Base-by-base conservation (phyloP, 306 rosid genomes). In the Glycine latifolia region DNA sequence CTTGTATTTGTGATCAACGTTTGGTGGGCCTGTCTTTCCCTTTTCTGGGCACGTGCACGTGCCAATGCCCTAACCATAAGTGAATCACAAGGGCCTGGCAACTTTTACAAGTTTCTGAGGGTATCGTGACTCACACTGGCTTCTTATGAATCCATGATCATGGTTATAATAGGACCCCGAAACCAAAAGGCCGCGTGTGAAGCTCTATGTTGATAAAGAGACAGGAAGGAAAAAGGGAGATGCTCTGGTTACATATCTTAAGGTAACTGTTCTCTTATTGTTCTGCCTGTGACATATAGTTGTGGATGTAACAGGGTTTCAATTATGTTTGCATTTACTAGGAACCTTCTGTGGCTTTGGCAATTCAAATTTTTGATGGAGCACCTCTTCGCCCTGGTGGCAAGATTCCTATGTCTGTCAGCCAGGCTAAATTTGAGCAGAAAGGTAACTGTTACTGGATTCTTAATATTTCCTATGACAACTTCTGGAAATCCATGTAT, bases 331-430 rank as follows among this genome's bases (percentile, higher is more conserved):
- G 56, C 73, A 46, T 78, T 14, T 53, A 7, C 80, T 76, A 93
- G 99, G 98, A 93, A 85, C 98, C 98, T 14, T 95, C 99, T 3
- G 99, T 95, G 71, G 93, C 86, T 85, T 79, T 93, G 70, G 97
- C 99, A 71, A 68, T 82, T 79, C 94, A 93, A 89, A 71, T 96
- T 81, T 91, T 96, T 88, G 97, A 96, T 79, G 98, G 99, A 81
- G 70, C 94, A 14, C 94, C 97, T 78, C 73, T 96, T 60, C 97
- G 97, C 44, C 94, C 94, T 15, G 94, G 91, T 78, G 93, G 84
- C 66, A 89, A 84, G 85, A 79, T 85, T 84, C 91, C 86, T 10
- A 96, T 96, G 98, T 83, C 99, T 10, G 98, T 96, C 87, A 84
- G 86, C 82, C 90, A 58, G 86, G 99, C 99, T 49, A 92, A 89